Base-by-base conservation (phyloP, 1,284 basidiomycete species). In the Hortiboletus rubellus region DNA sequence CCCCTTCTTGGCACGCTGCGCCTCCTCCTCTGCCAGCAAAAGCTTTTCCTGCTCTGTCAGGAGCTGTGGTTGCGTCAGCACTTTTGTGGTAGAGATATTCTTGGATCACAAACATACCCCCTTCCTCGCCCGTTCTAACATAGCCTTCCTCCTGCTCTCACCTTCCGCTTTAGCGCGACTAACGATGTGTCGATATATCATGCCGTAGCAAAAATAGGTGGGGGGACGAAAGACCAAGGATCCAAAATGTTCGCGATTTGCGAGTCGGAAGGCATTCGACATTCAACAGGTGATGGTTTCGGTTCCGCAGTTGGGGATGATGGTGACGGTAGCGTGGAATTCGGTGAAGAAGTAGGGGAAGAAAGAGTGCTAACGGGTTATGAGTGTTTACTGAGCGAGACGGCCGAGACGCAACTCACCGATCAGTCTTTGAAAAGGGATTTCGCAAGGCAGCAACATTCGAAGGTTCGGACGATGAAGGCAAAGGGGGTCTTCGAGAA, bases 91-190 rank as follows among this genome's bases (percentile, higher is more conserved):
- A 7, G 15, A 45, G 9, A 38, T 14, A 38, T n/a, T 11, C 18
- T n/a, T 12, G 24, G 27, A 46, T 27, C 3, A 11, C 22, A 22
- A 30, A 67, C 67, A 15, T 62, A 69, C 67, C 56, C 89, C 89
- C 71, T 87, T 91, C 78, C 79, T 81, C 6, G 83, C 86, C 31
- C 89, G 81, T 57, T 80, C 84, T 65, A 80, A 75, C 82, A 91
- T 83, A 2, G 84, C 88, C 67, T 81, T 83, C 58, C 81, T 69
- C 63, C 78, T 77, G 64, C 87, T 89, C 65, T 84, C 84, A 66
- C 80, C 78, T 72, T 91, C 89, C 11, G 83, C 84, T 73, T 77
- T 84, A 37, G 88, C 86, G 24, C 88, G 87, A 63, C 89, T 91
- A 46, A 36, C 7, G 10, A 38, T 27, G 27, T 8, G n/a, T 53